A percentile compares a stretch with the other conserved stretches of the same genome.
Evolutionary conservation across 192 early-diverging fungal genomes (phyloP).

Genomic region (Coemansia erecta): DNA sequence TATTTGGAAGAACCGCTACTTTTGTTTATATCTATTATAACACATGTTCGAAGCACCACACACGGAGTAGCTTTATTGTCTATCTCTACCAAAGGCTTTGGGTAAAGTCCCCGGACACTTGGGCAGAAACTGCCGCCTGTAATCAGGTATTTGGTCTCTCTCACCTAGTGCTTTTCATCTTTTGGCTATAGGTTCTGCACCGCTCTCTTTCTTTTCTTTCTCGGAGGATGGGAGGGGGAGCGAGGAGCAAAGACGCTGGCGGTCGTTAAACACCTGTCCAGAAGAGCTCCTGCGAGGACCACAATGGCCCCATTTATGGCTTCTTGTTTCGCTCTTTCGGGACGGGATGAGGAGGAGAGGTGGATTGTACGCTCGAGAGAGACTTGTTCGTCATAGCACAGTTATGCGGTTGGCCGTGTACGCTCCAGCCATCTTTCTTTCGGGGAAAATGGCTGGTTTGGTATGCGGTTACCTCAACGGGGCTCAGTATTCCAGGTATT

Average conservation of each 20-base stretch:
- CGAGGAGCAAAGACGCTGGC: constrained; percentile 26
- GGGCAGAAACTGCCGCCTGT: constrained; percentile 58
- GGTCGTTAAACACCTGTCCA: background rate
- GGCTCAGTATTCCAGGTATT: constrained; percentile 56
- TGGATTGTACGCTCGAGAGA: background rate
- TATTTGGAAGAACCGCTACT: constrained; percentile 54
- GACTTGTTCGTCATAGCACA: constrained; percentile 56
- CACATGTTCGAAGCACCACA: constrained; percentile 48
- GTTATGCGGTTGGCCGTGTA: constrained; percentile 49
- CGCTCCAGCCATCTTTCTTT: background rate
- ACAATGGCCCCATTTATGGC: background rate
- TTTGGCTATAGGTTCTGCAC: constrained; percentile 6
- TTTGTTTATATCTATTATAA: constrained; percentile 22
- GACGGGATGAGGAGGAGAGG: background rate
- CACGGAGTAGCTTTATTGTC: constrained; percentile 31
- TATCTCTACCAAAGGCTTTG: constrained; percentile 36
- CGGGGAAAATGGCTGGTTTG: background rate
- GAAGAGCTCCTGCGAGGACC: constrained; percentile 33
- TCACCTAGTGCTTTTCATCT: background rate
- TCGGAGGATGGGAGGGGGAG: constrained; percentile 5
- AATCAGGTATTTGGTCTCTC: constrained; percentile 47
- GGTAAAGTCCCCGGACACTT: constrained; percentile 56
- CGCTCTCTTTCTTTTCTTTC: background rate
- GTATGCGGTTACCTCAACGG: constrained; percentile 51
- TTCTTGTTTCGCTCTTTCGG: constrained; percentile 1